Evolutionary conservation across 768 basidiomycete genomes (phyloP), one percentile per base, ranked within the genome.

Genomic region (Phlebiopsis flavidoalba): DNA sequence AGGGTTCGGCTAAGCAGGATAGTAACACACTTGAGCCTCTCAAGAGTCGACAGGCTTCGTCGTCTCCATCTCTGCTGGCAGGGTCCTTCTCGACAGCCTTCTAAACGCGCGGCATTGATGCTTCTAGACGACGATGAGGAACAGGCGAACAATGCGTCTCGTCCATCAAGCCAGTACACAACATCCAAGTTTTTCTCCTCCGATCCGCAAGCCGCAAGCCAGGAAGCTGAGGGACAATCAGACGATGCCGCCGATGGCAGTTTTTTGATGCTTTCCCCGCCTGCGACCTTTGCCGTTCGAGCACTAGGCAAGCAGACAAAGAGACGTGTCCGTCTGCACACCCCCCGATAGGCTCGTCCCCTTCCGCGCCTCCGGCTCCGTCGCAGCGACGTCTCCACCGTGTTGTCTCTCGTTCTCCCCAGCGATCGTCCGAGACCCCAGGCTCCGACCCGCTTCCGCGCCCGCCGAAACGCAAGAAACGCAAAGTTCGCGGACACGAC

Each of bases 241-340:
- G 50, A 53, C 8, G 33, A 5, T 15, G 52, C 31, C n/a, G 8
- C 7, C n/a, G 11, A 12, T 35, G 31, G 12, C 3, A 24, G 35
- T 8, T 55, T 8, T 55, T 37, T 1, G 54, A 55, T 21, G 36
- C 19, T 6, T 26, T 60, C 15, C 59, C 70, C 2, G n/a, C 80
- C 81, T 0, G 68, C 74, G 0, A 76, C 83, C 2, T 82, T 83
- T 60, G 76, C 76, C 43, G 72, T 84, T 24, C 77, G 81, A 8
- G 73, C 73, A 0, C 75, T 70, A 1, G 74, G 78, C 31, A 66
- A 70, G 48, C 60, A 57, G 8, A 54, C 54, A 1, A 74, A 71
- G 65, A 74, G 70, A 57, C 69, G 72, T 31, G 5, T 57, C 1
- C 40, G 58, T 8, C 58, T 60, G 2, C 57, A 62, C 21, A 17